These are phyloP conservation scores for Astragalus glycyphyllos DNA, from an alignment of 306 rosid species.

Conservation along the genomic window DNA sequence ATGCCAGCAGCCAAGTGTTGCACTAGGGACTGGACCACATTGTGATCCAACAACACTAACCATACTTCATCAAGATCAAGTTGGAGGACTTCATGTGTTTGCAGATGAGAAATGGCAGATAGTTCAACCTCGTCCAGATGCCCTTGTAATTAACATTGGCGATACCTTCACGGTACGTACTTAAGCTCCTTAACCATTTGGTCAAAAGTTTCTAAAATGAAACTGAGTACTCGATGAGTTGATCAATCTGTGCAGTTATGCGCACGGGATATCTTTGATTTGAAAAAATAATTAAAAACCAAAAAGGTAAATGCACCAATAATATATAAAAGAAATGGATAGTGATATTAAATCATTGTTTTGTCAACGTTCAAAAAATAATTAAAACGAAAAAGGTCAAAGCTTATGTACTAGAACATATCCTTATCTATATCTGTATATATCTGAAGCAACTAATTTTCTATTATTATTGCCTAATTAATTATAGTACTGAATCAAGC, in stretches of 20 bases:
- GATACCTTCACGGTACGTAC: slow-evolving; percentile 63
- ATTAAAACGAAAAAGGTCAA: neutral
- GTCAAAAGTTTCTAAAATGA: too few relatives aligned
- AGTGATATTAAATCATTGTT: too few relatives aligned
- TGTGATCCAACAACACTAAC: slow-evolving; percentile 76
- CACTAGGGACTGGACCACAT: slow-evolving; percentile 77
- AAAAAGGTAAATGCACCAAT: too few relatives aligned
- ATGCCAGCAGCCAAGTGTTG: slow-evolving; percentile 54
- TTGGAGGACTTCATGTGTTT: slow-evolving; percentile 73
- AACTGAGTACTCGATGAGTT: too few relatives aligned
- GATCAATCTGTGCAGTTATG: too few relatives aligned
- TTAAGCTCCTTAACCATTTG: too few relatives aligned
- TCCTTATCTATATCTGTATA: too few relatives aligned
- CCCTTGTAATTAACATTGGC: slow-evolving; percentile 44
- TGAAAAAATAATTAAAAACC: too few relatives aligned
- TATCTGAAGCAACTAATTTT: neutral
- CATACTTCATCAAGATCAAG: slow-evolving; percentile 69
- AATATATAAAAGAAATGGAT: too few relatives aligned
- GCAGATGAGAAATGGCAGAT: slow-evolving; percentile 58
- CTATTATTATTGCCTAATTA: too few relatives aligned
- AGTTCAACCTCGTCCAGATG: slow-evolving; percentile 55
- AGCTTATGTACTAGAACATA: neutral
- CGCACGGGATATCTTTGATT: too few relatives aligned
- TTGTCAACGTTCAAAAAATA: neutral
- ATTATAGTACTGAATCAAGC: neutral